Percentiles rank a stretch among this genome's conserved stretches.
Evolutionary conservation across 2,329 filamentous ascomycete species (phyloP).

Genomic region (Boeremia exigua): DNA sequence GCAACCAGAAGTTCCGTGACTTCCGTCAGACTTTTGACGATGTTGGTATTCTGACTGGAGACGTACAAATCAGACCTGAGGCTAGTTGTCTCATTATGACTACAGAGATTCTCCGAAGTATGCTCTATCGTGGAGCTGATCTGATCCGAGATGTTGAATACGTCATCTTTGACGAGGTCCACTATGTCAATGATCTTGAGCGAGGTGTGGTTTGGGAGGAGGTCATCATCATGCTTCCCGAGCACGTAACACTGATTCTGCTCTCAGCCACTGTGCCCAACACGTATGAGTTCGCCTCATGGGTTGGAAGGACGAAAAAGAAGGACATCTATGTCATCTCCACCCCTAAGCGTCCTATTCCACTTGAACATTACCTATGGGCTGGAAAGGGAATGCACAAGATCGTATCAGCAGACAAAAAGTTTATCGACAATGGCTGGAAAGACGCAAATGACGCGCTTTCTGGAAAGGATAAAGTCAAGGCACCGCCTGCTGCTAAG

Average conservation of each 20-base stretch:
- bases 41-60: conserved; percentile 94
- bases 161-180: conserved; percentile 98
- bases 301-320: conserved; percentile 97
- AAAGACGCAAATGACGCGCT: conserved; percentile 87
- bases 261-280: conserved; percentile 97
- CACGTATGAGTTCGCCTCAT: conserved; percentile 96
- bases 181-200: conserved; percentile 97
- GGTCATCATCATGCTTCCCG: conserved; percentile 98
- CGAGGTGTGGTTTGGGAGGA: conserved; percentile 99
- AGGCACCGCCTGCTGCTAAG: conserved; percentile 57
- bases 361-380: conserved; percentile 96
- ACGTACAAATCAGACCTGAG: conserved; percentile 97
- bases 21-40: conserved; percentile 91
- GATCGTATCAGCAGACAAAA: conserved; percentile 92
- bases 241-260: conserved; percentile 93
- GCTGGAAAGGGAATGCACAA: conserved; percentile 90
- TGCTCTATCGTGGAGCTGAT: conserved; percentile 96
- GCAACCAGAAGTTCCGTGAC: conserved; percentile 98
- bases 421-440: conserved; percentile 91
- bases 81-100: conserved; percentile 99
- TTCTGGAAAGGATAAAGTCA: conserved; percentile 80
- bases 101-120: conserved; percentile 95
- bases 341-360: conserved; percentile 91
- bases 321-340: conserved; percentile 99
- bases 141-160: conserved; percentile 97